Base-by-base conservation (phyloP, 2,329 filamentous ascomycete genomes). In the Exophiala phaeomuriformis region DNA sequence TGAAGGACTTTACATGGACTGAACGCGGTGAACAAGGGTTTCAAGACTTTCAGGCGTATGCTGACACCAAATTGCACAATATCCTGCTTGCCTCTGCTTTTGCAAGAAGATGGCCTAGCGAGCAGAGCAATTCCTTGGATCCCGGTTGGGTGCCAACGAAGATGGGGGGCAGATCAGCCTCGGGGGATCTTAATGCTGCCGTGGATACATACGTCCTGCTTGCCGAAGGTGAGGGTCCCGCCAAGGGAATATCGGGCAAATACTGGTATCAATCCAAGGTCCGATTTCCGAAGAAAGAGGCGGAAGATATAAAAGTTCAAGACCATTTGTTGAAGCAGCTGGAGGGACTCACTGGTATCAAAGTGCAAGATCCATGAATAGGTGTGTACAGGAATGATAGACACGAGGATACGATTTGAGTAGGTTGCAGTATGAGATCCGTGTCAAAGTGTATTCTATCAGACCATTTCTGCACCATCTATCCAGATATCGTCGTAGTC, bases 11-110 rank as follows among this genome's bases (percentile, higher is more conserved):
- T 28, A 65, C 69, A 3, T 72, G 71, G 68, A 51, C 69, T 3
- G 48, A 68, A 45, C 65, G 70, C 30, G 53, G 56, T 5, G 56
- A 59, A 35, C 29, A 12, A 27, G 51, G 47, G 4, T 53, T 61
- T 64, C 52, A 67, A 66, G 58, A 64, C 53, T 58, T 59, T 12
- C 49, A 75, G 65, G 75, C 74, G 0, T 83, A 82, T 57, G 69
- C 68, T 52, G 77, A 81, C 56, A 77, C 70, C 53, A 83, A 83
- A 64, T 62, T 83, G 32, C 77, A 82, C 56, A 74, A 78, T 55
- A 67, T 78, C 32, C 70, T 83, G 65, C 69, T 83, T 9, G 76
- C 78, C 1, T 78, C 77, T 52, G 77, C 75, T 2, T 77, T 82
- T 53, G 72, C 78, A 0, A 67, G 75, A 8, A 66, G 70, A 5